Evolutionary conservation across 371 early-diverging fungal genomes (phyloP), one percentile per base, ranked within the genome.

Genomic region (Mortierella sp.): DNA sequence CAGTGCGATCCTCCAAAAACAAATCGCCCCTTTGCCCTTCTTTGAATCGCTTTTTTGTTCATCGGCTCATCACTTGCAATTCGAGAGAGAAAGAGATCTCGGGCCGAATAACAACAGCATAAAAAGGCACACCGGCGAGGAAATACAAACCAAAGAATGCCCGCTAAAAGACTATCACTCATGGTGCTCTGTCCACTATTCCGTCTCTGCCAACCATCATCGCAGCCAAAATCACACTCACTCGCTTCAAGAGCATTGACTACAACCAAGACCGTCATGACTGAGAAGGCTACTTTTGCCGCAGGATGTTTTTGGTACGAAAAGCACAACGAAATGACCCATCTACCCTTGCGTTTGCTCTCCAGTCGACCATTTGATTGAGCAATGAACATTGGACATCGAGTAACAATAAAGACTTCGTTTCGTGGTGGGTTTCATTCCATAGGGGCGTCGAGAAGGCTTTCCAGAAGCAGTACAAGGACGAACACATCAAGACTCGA

Each of bases 401-500:
- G n/a, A n/a, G n/a, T n/a, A n/a, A n/a, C n/a, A n/a, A n/a, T n/a
- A n/a, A n/a, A n/a, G n/a, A n/a, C n/a, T n/a, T n/a, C n/a, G n/a
- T n/a, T n/a, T n/a, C n/a, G n/a, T n/a, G n/a, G n/a, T n/a, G n/a
- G n/a, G n/a, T n/a, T n/a, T n/a, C n/a, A n/a, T n/a, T n/a, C n/a
- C n/a, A n/a, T 1, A 95, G 97, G 96, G 92, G 95, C 63, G 92
- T 94, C 16, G 95, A 97, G 67, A 89, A 94, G 54, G 79, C 87
- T 5, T 95, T 84, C 80, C 84, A 88, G 56, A 88, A 88, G 47
- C 79, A 88, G 43, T 86, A 81, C 61, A 81, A 84, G 39, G 63
- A 84, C n/a, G 81, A 86, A 47, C 83, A 83, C 37, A 73, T 91
- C 19, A 80, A 82, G 31, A 87, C 89, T 2, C 80, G 82, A 55